A percentile compares a stretch with the other conserved stretches of the same genome.
Evolutionary conservation across 2,329 filamentous ascomycete genomes (phyloP).

Genomic region (Venturia carpophila): DNA sequence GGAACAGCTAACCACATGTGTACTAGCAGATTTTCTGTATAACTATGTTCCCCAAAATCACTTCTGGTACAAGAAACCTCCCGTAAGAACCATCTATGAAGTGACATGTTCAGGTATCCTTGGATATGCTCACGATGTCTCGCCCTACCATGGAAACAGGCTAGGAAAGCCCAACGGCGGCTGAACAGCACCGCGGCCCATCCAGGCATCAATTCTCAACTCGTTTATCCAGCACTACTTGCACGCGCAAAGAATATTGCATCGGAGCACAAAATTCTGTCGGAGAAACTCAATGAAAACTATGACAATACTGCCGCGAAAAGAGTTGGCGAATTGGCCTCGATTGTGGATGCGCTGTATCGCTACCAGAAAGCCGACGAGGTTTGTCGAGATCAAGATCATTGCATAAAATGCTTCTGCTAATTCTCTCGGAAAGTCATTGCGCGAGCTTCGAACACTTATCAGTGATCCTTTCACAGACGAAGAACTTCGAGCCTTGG

Average conservation of each 20-base stretch:
- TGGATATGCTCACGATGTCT: constrained; percentile 45
- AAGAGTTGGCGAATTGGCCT: constrained; percentile 48
- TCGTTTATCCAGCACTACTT: constrained; percentile 48
- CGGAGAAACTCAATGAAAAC: constrained; percentile 42
- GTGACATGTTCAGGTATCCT: constrained; percentile 33
- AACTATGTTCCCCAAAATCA: neutral
- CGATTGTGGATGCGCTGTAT: constrained; percentile 45
- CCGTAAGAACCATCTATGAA: neutral
- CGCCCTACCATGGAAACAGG: constrained; percentile 31
- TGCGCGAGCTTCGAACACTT: constrained; percentile 65
- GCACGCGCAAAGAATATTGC: constrained; percentile 48
- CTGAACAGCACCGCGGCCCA: constrained; percentile 14
- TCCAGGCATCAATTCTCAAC: constrained; percentile 20
- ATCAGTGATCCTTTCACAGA: constrained; percentile 60
- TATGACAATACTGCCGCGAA: constrained; percentile 52
- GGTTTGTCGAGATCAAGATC: constrained; percentile 30
- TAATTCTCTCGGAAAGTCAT: constrained; percentile 33
- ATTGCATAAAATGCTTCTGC: neutral
- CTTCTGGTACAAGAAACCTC: neutral
- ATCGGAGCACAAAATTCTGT: constrained; percentile 48
- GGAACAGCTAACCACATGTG: neutral
- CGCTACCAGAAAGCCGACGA: constrained; percentile 53
- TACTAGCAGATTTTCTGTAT: neutral
- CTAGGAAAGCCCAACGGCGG: constrained; percentile 25
- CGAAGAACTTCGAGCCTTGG: constrained; percentile 51